Evolutionary conservation across 495 filamentous ascomycete genomes (phyloP), one percentile per base, ranked within the genome.

Genomic region (Endocarpon pusillum): DNA sequence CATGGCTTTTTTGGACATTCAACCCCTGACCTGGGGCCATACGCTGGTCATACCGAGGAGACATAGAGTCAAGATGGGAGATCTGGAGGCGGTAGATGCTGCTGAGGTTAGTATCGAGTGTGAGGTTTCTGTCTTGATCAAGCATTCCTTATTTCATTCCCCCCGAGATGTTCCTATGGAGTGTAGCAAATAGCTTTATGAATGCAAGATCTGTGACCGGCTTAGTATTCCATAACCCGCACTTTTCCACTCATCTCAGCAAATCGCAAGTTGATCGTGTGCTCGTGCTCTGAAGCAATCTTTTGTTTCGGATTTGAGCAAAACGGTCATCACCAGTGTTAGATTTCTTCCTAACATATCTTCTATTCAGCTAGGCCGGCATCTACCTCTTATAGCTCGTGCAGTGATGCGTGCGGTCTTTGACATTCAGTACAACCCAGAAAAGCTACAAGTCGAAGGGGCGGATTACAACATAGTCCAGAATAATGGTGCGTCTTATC

Each of bases 1-100:
- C 17, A 48, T 93, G 20, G 86, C 83, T 20, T 94, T 94, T 53
- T 62, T 94, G 26, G 87, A 94, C 56, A 87, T 89, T 42, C 71
- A 87, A 67, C 86, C 86, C 8, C 67, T 94, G 20, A 71, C 76
- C 0, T 55, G 49, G 0, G 85, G 84, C 0, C 86, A 94, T 58
- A 49, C 91, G 1, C 69, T 94, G 0, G 59, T 94, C 15, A 73
- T 69, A 19, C 73, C 81, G 21, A 66, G 86, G 35, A 25, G 46
- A 4, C 86, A 94, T 60, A 60, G 66, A 35, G 67, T 70, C 40
- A 87, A 78, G 43, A 49, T 92, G 3, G 64, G 67, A 0, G 81
- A 89, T 49, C 54, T 79, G 24, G 60, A 51, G 1, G 52, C 64
- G 9, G 42, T 40, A 19, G 67, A 71, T 40, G 64, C 66, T 18